Base-by-base conservation (phyloP, 202 grass and related monocot genomes). In the Carex arenaria region DNA sequence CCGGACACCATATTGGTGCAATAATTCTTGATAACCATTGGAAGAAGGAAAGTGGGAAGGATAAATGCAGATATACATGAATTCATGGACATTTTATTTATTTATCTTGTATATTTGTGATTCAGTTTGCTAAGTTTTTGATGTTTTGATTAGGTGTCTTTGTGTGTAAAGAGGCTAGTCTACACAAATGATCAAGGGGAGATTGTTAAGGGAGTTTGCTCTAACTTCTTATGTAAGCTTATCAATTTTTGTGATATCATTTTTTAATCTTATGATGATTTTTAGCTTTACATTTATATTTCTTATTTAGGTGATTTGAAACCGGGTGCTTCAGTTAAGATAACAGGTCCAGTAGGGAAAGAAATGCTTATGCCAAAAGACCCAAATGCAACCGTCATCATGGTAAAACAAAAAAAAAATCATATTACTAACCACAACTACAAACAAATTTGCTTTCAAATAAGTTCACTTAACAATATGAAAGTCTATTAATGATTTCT, bases 361-460 rank as follows among this genome's bases (percentile, higher is more conserved):
- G 95, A 98, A 85, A 98, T 98, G 95, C 95, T 98, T 36, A 92
- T 98, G 95, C 95, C 95, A 18, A 93, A 98, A 85, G 92, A 98
- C 71, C 95, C 95, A 66, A 93, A 98, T 79, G 92, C 95, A 9
- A 95, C 90, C 1, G 42, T 98, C 65, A 82, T 98, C 55, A 98
- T 98, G 95, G 94, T 97, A 72, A 28, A 31, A 20, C 0, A 13
- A 63, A 49, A 68, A 17, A 2, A 67, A 66, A 22, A 62, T 18
- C 9, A 81, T 56, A 55, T 60, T 40, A 57, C 26, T 82, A 3
- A 55, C 19, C 7, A 31, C 20, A 64, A 15, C 28, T 63, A 11
- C 66, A 81, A 47, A 52, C 34, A 81, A 26, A n/a, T 34, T 59
- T 36, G 11, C 47, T 79, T 80, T 63, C 0, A 22, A 62, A 79